Percentiles rank a stretch among this genome's conserved stretches.
Evolutionary conservation across 148 eudicot genomes (phyloP).

Genomic region (Fagopyrum homotropicum): DNA sequence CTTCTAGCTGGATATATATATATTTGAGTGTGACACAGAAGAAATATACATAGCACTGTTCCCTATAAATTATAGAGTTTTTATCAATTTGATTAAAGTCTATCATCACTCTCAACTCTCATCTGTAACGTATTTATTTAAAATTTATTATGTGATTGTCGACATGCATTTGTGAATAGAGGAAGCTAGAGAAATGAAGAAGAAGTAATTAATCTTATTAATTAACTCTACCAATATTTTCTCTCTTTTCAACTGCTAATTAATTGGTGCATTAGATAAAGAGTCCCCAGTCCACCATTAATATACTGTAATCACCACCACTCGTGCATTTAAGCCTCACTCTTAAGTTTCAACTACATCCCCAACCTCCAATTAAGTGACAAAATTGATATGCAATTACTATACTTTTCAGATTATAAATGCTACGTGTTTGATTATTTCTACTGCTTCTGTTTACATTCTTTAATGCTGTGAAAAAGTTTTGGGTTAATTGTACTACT

Average conservation of each 20-base stretch:
- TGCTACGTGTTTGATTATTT: neutral
- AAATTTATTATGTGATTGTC: neutral
- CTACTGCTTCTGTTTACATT: neutral
- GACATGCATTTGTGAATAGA: too few species aligned
- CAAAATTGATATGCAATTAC: neutral
- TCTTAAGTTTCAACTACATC: neutral
- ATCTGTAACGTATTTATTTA: neutral
- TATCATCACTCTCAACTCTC: neutral
- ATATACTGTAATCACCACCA: neutral
- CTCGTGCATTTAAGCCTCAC: neutral
- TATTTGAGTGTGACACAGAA: neutral
- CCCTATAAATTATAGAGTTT: neutral
- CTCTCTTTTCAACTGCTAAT: neutral
- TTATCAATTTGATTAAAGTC: neutral
- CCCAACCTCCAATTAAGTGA: neutral
- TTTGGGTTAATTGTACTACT: neutral
- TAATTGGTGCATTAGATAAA: conserved; percentile 4
- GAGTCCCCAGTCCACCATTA: conserved; percentile 9
- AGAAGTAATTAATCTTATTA: neutral
- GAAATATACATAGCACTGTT: neutral
- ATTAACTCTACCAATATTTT: neutral
- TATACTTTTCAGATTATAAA: conserved; percentile 2
- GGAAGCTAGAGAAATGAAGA: too few species aligned
- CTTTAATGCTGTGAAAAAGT: neutral
- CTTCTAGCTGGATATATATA: neutral